Percentiles rank a stretch among this genome's conserved stretches.
These are phyloP conservation scores for Dendrobium officinale DNA, from an alignment of 106 monocot species.

Conservation along the genomic window DNA sequence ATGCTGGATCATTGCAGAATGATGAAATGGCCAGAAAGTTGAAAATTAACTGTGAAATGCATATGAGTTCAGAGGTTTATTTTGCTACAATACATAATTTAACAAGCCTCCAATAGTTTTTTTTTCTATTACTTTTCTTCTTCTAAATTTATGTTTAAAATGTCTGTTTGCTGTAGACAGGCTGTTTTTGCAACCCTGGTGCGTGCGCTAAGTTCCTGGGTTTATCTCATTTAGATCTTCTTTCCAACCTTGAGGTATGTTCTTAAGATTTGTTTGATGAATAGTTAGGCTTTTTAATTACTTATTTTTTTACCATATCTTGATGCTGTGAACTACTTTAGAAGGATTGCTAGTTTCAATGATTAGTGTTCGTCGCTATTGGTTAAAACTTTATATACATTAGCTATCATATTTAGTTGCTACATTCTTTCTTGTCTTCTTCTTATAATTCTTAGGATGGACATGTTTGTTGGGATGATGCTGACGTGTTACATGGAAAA, in stretches of 20 bases:
- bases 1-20: neutral
- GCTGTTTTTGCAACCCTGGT: constrained; percentile 99
- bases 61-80: neutral
- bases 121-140: neutral
- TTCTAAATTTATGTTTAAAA: neutral
- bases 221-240: constrained; percentile 73
- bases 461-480: constrained; percentile 99
- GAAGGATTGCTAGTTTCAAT: neutral
- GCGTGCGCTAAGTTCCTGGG: constrained; percentile 93
- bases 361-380: neutral
- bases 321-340: neutral
- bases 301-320: neutral
- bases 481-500: constrained; percentile 84
- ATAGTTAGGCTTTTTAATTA: neutral
- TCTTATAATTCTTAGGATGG: constrained; percentile 52
- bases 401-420: neutral
- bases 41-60: neutral
- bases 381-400: neutral
- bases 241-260: constrained; percentile 86
- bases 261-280: neutral
- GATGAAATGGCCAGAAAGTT: neutral
- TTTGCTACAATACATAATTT: too few species aligned
- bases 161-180: constrained; percentile 52
- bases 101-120: neutral
- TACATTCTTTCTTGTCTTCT: neutral